Base-by-base conservation (phyloP, 2,329 filamentous ascomycete genomes). In the Pezicula rhizophila region DNA sequence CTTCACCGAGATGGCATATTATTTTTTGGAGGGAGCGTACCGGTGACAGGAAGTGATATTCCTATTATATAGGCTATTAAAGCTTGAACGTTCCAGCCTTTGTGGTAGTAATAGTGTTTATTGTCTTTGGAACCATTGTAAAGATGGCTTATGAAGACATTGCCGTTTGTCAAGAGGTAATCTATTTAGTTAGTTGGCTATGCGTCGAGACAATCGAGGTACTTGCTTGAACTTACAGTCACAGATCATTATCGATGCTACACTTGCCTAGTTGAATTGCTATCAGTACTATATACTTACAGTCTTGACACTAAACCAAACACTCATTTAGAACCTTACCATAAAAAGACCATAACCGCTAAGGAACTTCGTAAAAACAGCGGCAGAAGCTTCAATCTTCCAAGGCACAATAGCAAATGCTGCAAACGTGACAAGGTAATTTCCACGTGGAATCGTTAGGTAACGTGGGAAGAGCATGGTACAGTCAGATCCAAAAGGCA, bases 81-180 rank as follows among this genome's bases (percentile, higher is more conserved):
- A 12, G 59, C 60, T 47, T 63, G 61, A 7, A 64, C 26, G 38
- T 64, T 64, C 51, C 57, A 57, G 18, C 61, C 61, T 12, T 52
- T 45, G 39, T 52, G 39, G 37, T 61, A 63, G 40, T 54, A 57
- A 47, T 64, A 64, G 44, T 60, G 56, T 26, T 44, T 50, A 52
- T 64, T 63, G 17, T 45, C 41, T 8, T 47, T 46, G 10, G 40
- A 55, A 5, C 57, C 57, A 38, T 63, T 56, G 47, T 58, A 63
- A 2, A 64, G 54, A 25, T 46, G 56, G 15, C 41, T 45, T 10
- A 59, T 33, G 38, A 59, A 59, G n/a, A 63, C 48, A 47, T 63
- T 65, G 50, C 38, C 61, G 41, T 42, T 59, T 42, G 54, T 70
- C 60, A 41, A 57, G 50, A 39, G 57, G 64, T 45, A 70, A 66